Conservation (phyloP, 1,284 basidiomycete species). For the Moniliella sp. region DNA sequence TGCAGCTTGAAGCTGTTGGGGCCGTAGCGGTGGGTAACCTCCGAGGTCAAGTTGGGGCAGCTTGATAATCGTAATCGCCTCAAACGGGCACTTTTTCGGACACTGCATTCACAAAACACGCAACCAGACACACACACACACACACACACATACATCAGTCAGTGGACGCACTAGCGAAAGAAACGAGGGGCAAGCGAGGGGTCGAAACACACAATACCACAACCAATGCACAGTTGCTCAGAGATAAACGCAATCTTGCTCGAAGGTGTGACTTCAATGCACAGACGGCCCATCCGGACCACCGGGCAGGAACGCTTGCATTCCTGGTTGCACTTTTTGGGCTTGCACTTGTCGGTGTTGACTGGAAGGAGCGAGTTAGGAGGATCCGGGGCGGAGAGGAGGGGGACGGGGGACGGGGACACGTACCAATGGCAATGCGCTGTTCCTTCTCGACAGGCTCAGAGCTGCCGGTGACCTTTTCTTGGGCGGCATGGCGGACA, state of each 20-base stretch:
- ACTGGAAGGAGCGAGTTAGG: too few relatives aligned
- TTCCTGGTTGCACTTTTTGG: slow-evolving; percentile 31
- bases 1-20: slow-evolving; percentile 34
- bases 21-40: slow-evolving; percentile 33
- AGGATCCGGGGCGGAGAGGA: too few relatives aligned
- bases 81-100: slow-evolving; percentile 33
- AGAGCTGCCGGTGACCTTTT: not conserved
- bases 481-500: too few relatives aligned
- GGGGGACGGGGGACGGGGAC: not conserved
- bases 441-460: slow-evolving; percentile 17
- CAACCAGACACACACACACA: not conserved
- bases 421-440: slow-evolving; percentile 28
- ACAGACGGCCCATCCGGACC: slow-evolving; percentile 28
- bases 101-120: slow-evolving; percentile 9
- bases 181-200: too few relatives aligned
- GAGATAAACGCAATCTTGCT: slow-evolving; percentile 32
- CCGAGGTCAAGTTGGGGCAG: slow-evolving; percentile 31
- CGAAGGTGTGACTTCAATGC: slow-evolving; percentile 23
- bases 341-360: slow-evolving; percentile 33
- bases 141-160: not conserved
- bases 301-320: slow-evolving; percentile 33
- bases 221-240: slow-evolving; percentile 32
- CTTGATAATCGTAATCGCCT: slow-evolving; percentile 34
- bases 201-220: slow-evolving; percentile 21
- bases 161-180: too few relatives aligned